These are phyloP conservation scores for Penicillium polonicum DNA, from an alignment of 2,329 filamentous ascomycete species.

Conservation along the genomic window DNA sequence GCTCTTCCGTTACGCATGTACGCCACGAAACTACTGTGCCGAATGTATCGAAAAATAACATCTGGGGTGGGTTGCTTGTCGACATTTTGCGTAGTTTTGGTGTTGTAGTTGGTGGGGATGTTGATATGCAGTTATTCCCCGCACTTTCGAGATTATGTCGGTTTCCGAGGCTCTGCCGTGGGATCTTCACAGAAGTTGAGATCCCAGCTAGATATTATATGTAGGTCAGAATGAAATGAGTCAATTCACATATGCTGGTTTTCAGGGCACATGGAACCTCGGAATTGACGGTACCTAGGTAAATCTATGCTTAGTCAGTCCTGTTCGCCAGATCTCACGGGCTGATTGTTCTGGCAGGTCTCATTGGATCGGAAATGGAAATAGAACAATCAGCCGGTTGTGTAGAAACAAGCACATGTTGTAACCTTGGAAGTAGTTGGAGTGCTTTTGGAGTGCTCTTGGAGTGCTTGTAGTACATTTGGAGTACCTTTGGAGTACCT, in stretches of 20 bases:
- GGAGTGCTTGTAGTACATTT: too few relatives aligned
- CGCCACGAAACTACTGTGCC: constrained; percentile 77
- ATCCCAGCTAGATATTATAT: not conserved
- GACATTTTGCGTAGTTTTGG: constrained; percentile 21
- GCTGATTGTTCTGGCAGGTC: constrained; percentile 8
- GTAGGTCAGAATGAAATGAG: not conserved
- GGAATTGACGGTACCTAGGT: too few relatives aligned
- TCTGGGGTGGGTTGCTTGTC: constrained; percentile 20
- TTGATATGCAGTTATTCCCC: not conserved
- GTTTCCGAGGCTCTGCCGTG: not conserved
- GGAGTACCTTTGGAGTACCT: too few relatives aligned
- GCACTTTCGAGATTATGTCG: not conserved
- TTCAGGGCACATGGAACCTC: not conserved
- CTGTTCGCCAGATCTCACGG: constrained; percentile 8
- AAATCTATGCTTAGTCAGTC: constrained; percentile 3
- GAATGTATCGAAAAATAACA: constrained; percentile 39
- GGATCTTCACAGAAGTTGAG: not conserved
- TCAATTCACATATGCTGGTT: not conserved
- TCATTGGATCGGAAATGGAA: constrained; percentile 5
- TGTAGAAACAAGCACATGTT: too few relatives aligned
- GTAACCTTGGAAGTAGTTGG: too few relatives aligned
- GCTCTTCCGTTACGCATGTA: constrained; percentile 59
- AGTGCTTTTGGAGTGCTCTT: too few relatives aligned
- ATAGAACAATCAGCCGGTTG: not conserved
- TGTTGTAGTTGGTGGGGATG: not conserved